A percentile compares a stretch with the other conserved stretches of the same genome.
Evolutionary conservation across 164 flowering plant species (phyloP).

Genomic region (Chimonanthus salicifolius): DNA sequence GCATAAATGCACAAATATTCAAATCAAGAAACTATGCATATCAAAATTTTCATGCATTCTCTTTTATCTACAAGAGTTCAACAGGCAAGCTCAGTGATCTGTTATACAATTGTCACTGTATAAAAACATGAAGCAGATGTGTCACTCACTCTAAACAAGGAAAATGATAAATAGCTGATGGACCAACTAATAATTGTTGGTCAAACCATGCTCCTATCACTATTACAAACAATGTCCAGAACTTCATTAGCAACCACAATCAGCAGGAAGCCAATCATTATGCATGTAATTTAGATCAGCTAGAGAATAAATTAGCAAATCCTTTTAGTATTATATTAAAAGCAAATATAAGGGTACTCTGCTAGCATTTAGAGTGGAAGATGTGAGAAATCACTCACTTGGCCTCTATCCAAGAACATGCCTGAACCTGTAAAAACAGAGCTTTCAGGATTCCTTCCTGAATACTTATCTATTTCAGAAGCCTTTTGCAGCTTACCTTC

Average conservation of each 20-base stretch:
- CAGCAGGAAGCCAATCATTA: neutral
- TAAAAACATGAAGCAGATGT: too few relatives aligned
- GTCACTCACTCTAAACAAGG: too few relatives aligned
- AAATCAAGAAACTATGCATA: neutral
- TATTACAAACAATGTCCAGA: neutral
- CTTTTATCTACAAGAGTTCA: too few relatives aligned
- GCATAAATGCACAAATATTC: neutral
- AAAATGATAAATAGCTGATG: neutral
- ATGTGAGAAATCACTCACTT: slow-evolving; percentile 15
- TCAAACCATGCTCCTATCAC: neutral
- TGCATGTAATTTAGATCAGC: neutral
- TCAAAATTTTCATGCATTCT: too few relatives aligned
- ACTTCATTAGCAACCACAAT: neutral
- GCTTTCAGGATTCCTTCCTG: slow-evolving; percentile 4
- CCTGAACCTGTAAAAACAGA: slow-evolving; percentile 13
- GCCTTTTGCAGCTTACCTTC: slow-evolving; percentile 12
- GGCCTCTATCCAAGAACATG: slow-evolving; percentile 14
- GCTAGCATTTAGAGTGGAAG: neutral
- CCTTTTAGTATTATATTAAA: too few relatives aligned
- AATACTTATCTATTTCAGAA: slow-evolving; percentile 1
- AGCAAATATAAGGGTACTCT: neutral
- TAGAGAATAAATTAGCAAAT: neutral
- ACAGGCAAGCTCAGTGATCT: too few relatives aligned
- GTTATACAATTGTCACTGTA: too few relatives aligned
- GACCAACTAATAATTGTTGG: neutral